Evolutionary conservation across 345 rosid species (phyloP).

Genomic region (Hypericum androsaemum): DNA sequence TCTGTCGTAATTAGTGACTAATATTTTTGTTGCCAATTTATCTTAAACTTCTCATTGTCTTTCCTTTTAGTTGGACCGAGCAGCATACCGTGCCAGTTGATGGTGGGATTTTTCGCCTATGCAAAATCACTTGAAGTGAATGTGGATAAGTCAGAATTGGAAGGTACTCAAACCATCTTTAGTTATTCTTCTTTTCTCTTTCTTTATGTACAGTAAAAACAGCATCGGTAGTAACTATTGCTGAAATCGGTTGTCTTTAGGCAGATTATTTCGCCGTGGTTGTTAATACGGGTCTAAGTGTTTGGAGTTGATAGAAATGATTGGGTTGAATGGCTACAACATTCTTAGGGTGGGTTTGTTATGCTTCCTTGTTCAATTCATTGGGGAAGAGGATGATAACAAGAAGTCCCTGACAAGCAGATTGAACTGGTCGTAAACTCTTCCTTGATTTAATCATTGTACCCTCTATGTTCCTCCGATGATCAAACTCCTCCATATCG

Average conservation of each 20-base stretch:
- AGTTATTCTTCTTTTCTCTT: not conserved
- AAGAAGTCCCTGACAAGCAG: too few relatives aligned
- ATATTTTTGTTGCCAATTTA: not conserved
- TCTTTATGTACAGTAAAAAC: not conserved
- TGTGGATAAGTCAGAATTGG: constrained; percentile 79
- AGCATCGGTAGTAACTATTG: not conserved
- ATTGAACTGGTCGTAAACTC: too few relatives aligned
- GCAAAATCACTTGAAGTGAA: constrained; percentile 72
- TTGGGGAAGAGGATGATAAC: too few relatives aligned
- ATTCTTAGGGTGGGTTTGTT: too few relatives aligned
- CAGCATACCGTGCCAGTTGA: constrained; percentile 87
- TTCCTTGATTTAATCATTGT: too few relatives aligned
- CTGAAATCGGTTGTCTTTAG: not conserved
- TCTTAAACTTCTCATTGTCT: not conserved
- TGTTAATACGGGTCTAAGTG: too few relatives aligned
- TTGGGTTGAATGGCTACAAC: too few relatives aligned
- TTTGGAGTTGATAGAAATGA: too few relatives aligned
- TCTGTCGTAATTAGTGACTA: not conserved
- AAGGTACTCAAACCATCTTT: constrained; percentile 38
- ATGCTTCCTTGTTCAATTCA: too few relatives aligned
- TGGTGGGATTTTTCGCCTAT: constrained; percentile 84
- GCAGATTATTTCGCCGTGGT: too few relatives aligned
- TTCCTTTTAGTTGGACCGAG: constrained; percentile 55
- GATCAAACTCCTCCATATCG: too few relatives aligned
- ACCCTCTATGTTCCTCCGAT: too few relatives aligned